Conservation (phyloP, 1,284 basidiomycete species). For the Ustanciosporium gigantosporum region DNA sequence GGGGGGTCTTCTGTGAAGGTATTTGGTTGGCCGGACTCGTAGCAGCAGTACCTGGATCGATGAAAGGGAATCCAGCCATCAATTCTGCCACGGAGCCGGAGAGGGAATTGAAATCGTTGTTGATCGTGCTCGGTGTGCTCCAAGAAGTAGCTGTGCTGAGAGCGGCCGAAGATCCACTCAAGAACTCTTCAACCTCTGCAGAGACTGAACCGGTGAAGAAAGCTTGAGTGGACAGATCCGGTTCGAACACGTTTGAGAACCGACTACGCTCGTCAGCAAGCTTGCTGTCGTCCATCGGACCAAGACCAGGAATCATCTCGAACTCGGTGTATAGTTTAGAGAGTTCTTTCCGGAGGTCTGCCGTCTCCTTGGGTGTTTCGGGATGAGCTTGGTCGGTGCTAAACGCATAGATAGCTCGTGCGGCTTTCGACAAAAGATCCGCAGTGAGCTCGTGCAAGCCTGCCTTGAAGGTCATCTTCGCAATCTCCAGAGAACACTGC, state of each 20-base stretch:
- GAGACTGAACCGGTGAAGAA: not conserved
- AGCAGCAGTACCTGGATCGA: constrained; percentile 3
- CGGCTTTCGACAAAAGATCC: constrained; percentile 23
- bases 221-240: constrained; percentile 4
- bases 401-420: constrained; percentile 23
- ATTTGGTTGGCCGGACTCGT: too few species aligned
- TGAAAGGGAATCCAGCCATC: constrained; percentile 14
- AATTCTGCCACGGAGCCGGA: constrained; percentile 17
- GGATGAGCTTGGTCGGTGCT: constrained; percentile 28
- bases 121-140: constrained; percentile 15
- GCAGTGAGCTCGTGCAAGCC: constrained; percentile 27
- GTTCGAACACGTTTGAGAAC: constrained; percentile 24
- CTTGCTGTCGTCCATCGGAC: constrained; percentile 15
- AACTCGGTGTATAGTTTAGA: constrained; percentile 16
- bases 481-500: constrained; percentile 27
- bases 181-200: not conserved
- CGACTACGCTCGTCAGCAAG: constrained; percentile 12
- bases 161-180: not conserved
- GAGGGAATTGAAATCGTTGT: constrained; percentile 12
- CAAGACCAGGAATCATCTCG: constrained; percentile 29
- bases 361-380: constrained; percentile 19
- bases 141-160: constrained; percentile 6
- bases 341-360: constrained; percentile 12
- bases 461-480: constrained; percentile 16
- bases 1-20: constrained; percentile 11